A percentile compares a stretch with the other conserved stretches of the same genome.
phyloP scores from a whole-genome alignment of 2,329 filamentous ascomycete species.

The Aspergillus sp. region DNA sequence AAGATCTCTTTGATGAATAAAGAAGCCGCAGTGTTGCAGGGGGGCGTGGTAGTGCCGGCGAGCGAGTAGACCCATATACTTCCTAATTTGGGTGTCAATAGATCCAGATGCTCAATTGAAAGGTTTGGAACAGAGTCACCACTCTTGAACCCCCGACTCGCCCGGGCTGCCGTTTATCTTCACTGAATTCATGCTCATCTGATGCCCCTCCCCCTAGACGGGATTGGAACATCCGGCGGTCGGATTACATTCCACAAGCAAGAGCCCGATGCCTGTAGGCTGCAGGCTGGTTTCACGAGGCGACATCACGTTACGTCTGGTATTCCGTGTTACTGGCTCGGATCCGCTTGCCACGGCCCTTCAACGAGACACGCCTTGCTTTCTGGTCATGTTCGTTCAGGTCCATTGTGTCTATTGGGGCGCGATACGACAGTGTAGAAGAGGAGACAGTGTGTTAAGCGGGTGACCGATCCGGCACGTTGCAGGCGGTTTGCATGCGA shows the following conservation, averaged over 20 bases:
- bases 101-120: background rate
- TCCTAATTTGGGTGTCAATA: background rate
- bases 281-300: background rate
- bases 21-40: background rate
- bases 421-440: background rate
- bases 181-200: background rate
- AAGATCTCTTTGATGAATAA: constrained; percentile 2
- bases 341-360: background rate
- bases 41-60: constrained; percentile 8
- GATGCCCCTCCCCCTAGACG: background rate
- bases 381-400: background rate
- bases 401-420: background rate
- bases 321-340: background rate
- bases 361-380: background rate
- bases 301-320: background rate
- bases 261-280: background rate
- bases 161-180: background rate
- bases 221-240: background rate
- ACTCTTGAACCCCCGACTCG: background rate
- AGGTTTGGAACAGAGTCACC: background rate
- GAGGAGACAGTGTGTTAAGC: background rate
- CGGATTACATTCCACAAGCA: background rate
- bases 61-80: constrained; percentile 9
- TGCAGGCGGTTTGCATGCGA: background rate
- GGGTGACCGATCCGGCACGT: background rate